Evolutionary conservation across 352 stramenopile species (phyloP), one percentile per base, ranked within the genome.

Genomic region (Pythium plurisporium): DNA sequence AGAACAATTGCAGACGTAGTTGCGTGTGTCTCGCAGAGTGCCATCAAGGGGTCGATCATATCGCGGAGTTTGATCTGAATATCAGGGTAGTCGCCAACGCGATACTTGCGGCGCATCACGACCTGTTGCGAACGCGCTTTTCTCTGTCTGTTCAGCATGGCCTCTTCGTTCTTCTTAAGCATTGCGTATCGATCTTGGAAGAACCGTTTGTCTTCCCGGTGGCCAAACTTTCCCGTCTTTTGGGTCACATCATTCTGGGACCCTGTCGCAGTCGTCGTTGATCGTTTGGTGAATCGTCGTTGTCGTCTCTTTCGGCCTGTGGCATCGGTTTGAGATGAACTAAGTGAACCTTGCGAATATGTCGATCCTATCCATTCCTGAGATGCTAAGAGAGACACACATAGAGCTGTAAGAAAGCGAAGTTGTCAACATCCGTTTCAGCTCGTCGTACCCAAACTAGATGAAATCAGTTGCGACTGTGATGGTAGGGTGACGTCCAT

Each of bases 51-150:
- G 26, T 76, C 63, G 34, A 91, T 30, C 40, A 94, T 74, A 55
- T 94, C 84, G 37, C 59, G 65, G 9, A 77, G 62, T 25, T 79
- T 74, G 57, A 94, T 91, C 40, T 91, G 72, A 57, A 94, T 94
- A 41, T 94, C 84, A 22, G 84, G 83, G 55, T 80, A 87, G 19
- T 91, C 78, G 1, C 84, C 84, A 11, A 70, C 49, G 5, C 84
- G 71, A 40, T 94, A 94, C 23, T 70, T 80, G n/a, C 84, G 64
- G 46, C 74, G 77, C 31, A 94, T 84, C 3, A 67, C 67, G 3
- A 94, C 81, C 34, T 79, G 63, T 42, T 82, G 66, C 17, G 76
- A 66, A 3, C 77, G 70, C 36, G 79, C 67, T 19, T 69, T 76
- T 15, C 67, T 64, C 49, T 85, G 72, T 17, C 72, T 69, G 47